These are phyloP conservation scores for Rhizopogon salebrosus DNA, from an alignment of 768 basidiomycete species.

Conservation along the genomic window DNA sequence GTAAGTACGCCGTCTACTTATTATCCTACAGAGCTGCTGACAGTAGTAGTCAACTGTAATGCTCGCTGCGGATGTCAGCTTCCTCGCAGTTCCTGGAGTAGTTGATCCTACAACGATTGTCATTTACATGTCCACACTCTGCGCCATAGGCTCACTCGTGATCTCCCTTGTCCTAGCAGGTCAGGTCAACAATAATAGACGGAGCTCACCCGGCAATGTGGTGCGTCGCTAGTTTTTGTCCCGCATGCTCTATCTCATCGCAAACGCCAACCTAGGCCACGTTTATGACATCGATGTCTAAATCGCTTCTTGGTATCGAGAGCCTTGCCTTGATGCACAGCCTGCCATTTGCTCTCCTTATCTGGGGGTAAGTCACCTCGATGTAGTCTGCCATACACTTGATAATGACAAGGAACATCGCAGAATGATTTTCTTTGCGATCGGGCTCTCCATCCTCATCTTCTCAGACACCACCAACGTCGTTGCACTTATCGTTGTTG, in stretches of 20 bases:
- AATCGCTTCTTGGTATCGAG: slow-evolving; percentile 17
- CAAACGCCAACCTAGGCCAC: not conserved
- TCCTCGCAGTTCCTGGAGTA: slow-evolving; percentile 44
- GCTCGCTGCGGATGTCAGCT: slow-evolving; percentile 48
- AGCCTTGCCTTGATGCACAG: slow-evolving; percentile 27
- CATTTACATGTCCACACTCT: slow-evolving; percentile 34
- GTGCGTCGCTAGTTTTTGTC: slow-evolving; percentile 17
- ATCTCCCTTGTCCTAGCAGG: slow-evolving; percentile 32
- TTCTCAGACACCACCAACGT: not conserved
- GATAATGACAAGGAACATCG: not conserved
- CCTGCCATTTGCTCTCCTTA: slow-evolving; percentile 27
- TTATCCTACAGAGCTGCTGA: not conserved
- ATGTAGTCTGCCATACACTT: too few relatives aligned
- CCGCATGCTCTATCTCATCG: not conserved
- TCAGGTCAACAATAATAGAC: slow-evolving; percentile 26
- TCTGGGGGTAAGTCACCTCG: slow-evolving; percentile 23
- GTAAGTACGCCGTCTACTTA: slow-evolving; percentile 24
- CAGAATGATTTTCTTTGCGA: slow-evolving; percentile 9
- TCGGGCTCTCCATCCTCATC: slow-evolving; percentile 5
- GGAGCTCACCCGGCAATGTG: slow-evolving; percentile 18
- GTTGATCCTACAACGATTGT: slow-evolving; percentile 25
- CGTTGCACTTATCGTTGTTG: not conserved
- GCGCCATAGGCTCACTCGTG: slow-evolving; percentile 30
- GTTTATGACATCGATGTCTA: slow-evolving; percentile 15
- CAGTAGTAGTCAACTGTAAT: slow-evolving; percentile 40